phyloP scores from a whole-genome alignment of 345 rosid genomes.

The Moricandia moricandioides region DNA sequence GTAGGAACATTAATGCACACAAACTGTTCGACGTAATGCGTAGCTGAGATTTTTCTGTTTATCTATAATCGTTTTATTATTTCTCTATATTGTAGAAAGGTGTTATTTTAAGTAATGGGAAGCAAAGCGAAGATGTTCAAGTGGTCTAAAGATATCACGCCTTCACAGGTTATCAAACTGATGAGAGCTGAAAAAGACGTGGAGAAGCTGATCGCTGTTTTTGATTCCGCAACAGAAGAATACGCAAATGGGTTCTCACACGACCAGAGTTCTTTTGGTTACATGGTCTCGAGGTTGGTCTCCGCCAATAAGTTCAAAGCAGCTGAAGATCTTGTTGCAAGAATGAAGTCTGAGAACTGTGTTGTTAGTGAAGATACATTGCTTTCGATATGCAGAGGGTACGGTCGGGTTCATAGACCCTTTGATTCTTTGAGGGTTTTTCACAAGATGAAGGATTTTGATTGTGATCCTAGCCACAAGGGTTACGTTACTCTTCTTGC shows the following conservation, averaged over 20 bases:
- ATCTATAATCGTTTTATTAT: not conserved
- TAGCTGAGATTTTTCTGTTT: not conserved
- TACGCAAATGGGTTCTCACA: slow-evolving; percentile 61
- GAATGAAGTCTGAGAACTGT: slow-evolving; percentile 71
- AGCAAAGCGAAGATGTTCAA: slow-evolving; percentile 39
- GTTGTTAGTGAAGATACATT: slow-evolving; percentile 54
- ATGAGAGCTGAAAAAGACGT: slow-evolving; percentile 61
- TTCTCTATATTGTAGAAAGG: slow-evolving; percentile 10
- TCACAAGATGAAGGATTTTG: slow-evolving; percentile 63
- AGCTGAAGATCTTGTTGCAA: slow-evolving; percentile 64
- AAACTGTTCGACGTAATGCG: slow-evolving; percentile 43
- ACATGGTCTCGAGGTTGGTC: slow-evolving; percentile 63
- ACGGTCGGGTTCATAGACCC: slow-evolving; percentile 75
- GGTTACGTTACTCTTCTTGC: slow-evolving; percentile 57
- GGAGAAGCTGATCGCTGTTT: slow-evolving; percentile 53
- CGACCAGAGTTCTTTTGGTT: slow-evolving; percentile 52
- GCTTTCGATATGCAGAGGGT: slow-evolving; percentile 70
- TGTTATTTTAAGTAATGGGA: slow-evolving; percentile 32
- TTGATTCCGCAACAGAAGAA: slow-evolving; percentile 75
- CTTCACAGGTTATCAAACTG: slow-evolving; percentile 60
- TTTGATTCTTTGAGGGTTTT: slow-evolving; percentile 69
- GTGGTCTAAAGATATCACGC: slow-evolving; percentile 61
- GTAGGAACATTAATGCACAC: slow-evolving; percentile 2
- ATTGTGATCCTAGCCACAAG: slow-evolving; percentile 54
- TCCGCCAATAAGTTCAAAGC: slow-evolving; percentile 62